Conservation (phyloP, 192 early-diverging fungal genomes). For the Backusella sp. region DNA sequence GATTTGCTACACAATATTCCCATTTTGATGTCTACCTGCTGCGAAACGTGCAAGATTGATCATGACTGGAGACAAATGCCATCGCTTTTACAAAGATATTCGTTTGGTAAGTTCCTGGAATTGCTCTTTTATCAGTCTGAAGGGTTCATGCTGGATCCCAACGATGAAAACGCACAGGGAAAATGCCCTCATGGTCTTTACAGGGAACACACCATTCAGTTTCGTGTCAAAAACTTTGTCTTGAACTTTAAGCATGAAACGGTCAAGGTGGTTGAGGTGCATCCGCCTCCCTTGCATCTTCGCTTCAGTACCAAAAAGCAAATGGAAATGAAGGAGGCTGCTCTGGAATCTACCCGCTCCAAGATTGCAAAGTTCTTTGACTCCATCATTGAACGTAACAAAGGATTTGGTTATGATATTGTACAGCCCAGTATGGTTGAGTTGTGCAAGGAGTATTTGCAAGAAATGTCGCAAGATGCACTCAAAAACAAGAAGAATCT, state of each 20-base stretch:
- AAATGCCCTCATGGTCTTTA: conserved; percentile 82
- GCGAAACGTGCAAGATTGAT: background rate
- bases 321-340: conserved; percentile 66
- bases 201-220: conserved; percentile 78
- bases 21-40: conserved; percentile 1
- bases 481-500: conserved; percentile 79
- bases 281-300: conserved; percentile 66
- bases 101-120: conserved; percentile 97
- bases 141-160: background rate
- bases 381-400: conserved; percentile 80
- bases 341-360: conserved; percentile 64
- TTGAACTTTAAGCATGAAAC: conserved; percentile 78
- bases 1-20: conserved; percentile 6
- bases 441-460: conserved; percentile 66
- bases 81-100: conserved; percentile 85
- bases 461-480: conserved; percentile 69
- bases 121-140: conserved; percentile 80
- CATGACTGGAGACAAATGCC: conserved; percentile 53
- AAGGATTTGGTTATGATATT: conserved; percentile 74
- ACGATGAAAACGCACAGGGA: conserved; percentile 57
- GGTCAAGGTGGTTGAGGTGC: conserved; percentile 71
- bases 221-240: conserved; percentile 71
- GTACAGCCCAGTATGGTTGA: conserved; percentile 70
- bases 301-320: conserved; percentile 57
- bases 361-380: conserved; percentile 83